phyloP scores from a whole-genome alignment of 1,139 yeast genomes.

The Scheffersomyces quercinus region DNA sequence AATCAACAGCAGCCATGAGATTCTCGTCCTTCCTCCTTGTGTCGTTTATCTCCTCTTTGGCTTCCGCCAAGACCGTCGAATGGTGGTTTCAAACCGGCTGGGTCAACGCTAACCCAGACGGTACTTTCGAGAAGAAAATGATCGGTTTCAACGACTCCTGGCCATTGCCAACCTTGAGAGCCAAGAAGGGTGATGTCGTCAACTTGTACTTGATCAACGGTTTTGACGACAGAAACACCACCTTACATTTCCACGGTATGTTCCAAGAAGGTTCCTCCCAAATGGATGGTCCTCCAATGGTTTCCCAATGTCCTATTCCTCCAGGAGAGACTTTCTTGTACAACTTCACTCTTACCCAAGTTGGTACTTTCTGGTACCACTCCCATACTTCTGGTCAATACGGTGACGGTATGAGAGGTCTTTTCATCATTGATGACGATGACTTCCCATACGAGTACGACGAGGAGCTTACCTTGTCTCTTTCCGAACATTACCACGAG shows the following conservation, averaged over 20 bases:
- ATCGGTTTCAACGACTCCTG: slow-evolving; percentile 80
- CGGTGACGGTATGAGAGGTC: slow-evolving; percentile 89
- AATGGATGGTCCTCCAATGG: slow-evolving; percentile 88
- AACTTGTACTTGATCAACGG: slow-evolving; percentile 69
- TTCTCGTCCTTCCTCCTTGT: slow-evolving; percentile 17
- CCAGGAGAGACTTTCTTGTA: slow-evolving; percentile 68
- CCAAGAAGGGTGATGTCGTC: slow-evolving; percentile 76
- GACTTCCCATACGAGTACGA: slow-evolving; percentile 61
- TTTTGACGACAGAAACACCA: slow-evolving; percentile 63
- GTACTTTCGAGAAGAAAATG: slow-evolving; percentile 60
- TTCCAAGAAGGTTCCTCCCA: slow-evolving; percentile 71
- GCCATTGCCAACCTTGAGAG: slow-evolving; percentile 81
- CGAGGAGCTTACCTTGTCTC: slow-evolving; percentile 66
- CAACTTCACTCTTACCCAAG: slow-evolving; percentile 82
- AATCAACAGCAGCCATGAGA: slow-evolving; percentile 14
- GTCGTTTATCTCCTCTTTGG: slow-evolving; percentile 17
- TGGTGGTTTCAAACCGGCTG: slow-evolving; percentile 77
- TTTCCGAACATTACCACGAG: slow-evolving; percentile 87
- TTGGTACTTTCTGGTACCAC: slow-evolving; percentile 94
- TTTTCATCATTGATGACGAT: slow-evolving; percentile 64
- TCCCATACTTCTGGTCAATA: slow-evolving; percentile 85
- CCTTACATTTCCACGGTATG: slow-evolving; percentile 90
- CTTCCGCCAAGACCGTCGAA: slow-evolving; percentile 56
- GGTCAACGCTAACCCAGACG: slow-evolving; percentile 76
- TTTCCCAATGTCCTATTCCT: slow-evolving; percentile 85